Evolutionary conservation across 2,329 filamentous ascomycete species (phyloP).

Genomic region (Sclerotinia nivalis): DNA sequence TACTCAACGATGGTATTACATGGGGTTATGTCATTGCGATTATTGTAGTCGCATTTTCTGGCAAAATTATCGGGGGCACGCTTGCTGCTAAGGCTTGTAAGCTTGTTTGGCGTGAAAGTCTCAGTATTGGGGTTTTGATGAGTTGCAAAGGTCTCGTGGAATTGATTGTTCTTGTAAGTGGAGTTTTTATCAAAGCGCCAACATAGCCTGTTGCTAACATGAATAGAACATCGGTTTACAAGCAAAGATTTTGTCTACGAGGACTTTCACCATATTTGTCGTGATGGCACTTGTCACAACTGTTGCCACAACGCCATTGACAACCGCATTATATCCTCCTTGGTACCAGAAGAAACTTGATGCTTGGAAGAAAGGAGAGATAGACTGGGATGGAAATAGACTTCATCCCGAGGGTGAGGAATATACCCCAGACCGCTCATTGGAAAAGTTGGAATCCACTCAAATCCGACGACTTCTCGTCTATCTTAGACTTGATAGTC

Average conservation of each 20-base stretch:
- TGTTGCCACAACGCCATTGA: slow-evolving; percentile 78
- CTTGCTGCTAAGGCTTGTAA: slow-evolving; percentile 74
- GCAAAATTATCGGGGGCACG: slow-evolving; percentile 82
- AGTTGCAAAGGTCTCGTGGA: slow-evolving; percentile 96
- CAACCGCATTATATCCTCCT: slow-evolving; percentile 70
- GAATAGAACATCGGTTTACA: slow-evolving; percentile 74
- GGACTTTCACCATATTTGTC: slow-evolving; percentile 91
- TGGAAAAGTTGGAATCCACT: slow-evolving; percentile 51
- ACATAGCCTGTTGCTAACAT: slow-evolving; percentile 18
- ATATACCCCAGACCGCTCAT: slow-evolving; percentile 38
- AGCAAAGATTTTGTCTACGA: slow-evolving; percentile 74
- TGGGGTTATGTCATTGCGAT: slow-evolving; percentile 91
- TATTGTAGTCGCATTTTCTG: slow-evolving; percentile 76
- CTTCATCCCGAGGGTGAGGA: slow-evolving; percentile 43
- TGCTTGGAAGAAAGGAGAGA: slow-evolving; percentile 78
- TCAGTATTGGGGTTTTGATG: slow-evolving; percentile 88
- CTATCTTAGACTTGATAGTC: slow-evolving; percentile 80
- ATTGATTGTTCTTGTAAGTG: slow-evolving; percentile 81
- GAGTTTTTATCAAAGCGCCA: not conserved
- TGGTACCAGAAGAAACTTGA: slow-evolving; percentile 75
- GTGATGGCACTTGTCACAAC: slow-evolving; percentile 91
- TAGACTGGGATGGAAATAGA: slow-evolving; percentile 76
- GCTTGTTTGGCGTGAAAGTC: slow-evolving; percentile 85
- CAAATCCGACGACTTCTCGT: slow-evolving; percentile 69
- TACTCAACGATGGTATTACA: slow-evolving; percentile 76